Evolutionary conservation across 2,329 filamentous ascomycete genomes (phyloP).

Genomic region (Nothophoma quercina): DNA sequence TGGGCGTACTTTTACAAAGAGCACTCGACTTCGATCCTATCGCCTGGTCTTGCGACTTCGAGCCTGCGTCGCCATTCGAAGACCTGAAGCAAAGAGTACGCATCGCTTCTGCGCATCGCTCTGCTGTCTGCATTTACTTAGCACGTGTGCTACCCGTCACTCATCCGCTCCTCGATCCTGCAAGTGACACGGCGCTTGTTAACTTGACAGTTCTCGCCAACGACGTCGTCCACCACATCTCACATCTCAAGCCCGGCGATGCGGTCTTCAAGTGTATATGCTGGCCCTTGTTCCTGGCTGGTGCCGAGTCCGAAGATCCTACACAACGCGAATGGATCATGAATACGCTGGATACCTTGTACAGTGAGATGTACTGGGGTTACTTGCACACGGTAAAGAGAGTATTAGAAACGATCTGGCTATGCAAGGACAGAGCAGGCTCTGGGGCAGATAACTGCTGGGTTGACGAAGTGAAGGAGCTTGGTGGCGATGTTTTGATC

Average conservation of each 20-base stretch:
- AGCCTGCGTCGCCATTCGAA: constrained; percentile 43
- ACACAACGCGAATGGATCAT: constrained; percentile 61
- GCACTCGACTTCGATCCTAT: constrained; percentile 43
- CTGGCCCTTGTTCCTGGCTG: constrained; percentile 67
- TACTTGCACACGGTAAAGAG: constrained; percentile 47
- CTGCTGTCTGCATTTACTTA: constrained; percentile 52
- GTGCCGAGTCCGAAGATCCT: constrained; percentile 61
- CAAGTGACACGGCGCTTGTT: constrained; percentile 47
- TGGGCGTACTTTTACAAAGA: constrained; percentile 32
- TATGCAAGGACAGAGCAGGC: constrained; percentile 34
- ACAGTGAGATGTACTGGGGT: constrained; percentile 48
- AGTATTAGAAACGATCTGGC: constrained; percentile 47
- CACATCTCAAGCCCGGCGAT: constrained; percentile 57
- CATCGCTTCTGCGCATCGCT: constrained; percentile 49
- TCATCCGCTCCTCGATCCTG: constrained; percentile 50
- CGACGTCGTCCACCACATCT: constrained; percentile 62
- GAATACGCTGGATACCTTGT: constrained; percentile 51
- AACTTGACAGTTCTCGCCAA: constrained; percentile 52
- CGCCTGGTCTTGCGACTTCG: constrained; percentile 42
- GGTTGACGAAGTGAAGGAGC: constrained; percentile 44
- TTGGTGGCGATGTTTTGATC: constrained; percentile 44
- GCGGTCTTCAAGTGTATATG: constrained; percentile 66
- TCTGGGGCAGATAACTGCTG: constrained; percentile 40
- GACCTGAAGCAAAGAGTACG: constrained; percentile 45
- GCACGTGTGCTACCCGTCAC: constrained; percentile 42